Evolutionary conservation across 2,329 filamentous ascomycete genomes (phyloP).

Genomic region (Penicillium polonicum): DNA sequence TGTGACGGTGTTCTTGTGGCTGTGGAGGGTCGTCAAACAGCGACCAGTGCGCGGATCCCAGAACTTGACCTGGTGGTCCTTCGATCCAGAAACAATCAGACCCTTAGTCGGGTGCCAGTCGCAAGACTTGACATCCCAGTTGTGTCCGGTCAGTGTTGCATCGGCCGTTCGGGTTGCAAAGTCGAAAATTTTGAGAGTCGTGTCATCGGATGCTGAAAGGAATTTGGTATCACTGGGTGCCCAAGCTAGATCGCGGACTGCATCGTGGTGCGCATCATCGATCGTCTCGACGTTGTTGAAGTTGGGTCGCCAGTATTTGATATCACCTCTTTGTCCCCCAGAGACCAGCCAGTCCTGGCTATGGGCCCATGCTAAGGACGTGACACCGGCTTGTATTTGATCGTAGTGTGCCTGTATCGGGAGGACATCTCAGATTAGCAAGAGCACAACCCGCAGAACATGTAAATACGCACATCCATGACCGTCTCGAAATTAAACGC

Average conservation of each 20-base stretch:
- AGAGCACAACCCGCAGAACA: neutral
- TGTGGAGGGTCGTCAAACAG: constrained; percentile 89
- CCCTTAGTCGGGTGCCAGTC: constrained; percentile 98
- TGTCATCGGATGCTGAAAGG: constrained; percentile 92
- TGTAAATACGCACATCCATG: constrained; percentile 64
- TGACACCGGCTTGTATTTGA: constrained; percentile 46
- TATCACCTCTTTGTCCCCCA: constrained; percentile 87
- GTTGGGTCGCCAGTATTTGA: constrained; percentile 99
- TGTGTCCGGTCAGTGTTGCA: constrained; percentile 82
- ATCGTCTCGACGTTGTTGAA: constrained; percentile 98
- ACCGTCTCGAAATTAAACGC: constrained; percentile 99
- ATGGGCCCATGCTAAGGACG: constrained; percentile 70
- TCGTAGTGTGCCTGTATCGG: constrained; percentile 68
- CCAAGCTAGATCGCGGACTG: constrained; percentile 88
- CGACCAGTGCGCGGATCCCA: constrained; percentile 94
- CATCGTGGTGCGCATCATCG: constrained; percentile 77
- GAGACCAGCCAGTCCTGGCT: constrained; percentile 97
- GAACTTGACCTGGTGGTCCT: constrained; percentile 94
- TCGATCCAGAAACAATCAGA: constrained; percentile 89
- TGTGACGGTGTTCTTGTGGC: constrained; percentile 95
- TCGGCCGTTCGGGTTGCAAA: constrained; percentile 85
- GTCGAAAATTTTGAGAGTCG: constrained; percentile 90
- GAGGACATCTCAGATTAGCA: constrained; percentile 9
- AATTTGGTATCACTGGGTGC: constrained; percentile 94
- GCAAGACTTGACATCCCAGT: constrained; percentile 95